Base-by-base conservation (phyloP, 176 grass and related monocot genomes). In the Zizania latifolia region DNA sequence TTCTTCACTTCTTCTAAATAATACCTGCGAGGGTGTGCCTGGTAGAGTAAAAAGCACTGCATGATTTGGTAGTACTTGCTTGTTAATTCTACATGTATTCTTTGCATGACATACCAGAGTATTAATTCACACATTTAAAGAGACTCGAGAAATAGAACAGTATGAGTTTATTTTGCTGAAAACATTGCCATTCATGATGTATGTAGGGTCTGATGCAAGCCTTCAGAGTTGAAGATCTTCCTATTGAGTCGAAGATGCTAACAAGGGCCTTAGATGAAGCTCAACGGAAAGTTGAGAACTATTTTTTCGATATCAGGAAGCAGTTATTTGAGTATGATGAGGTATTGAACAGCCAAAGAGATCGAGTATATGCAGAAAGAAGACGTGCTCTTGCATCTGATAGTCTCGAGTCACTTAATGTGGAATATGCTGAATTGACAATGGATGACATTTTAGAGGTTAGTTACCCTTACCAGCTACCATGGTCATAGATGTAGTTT, bases 361-460 rank as follows among this genome's bases (percentile, higher is more conserved):
- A 98, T 80, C 84, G 94, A 66, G 91, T 93, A 38, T 98, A 98
- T 59, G 91, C 94, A 58, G 94, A 98, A 87, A 75, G 94, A 77
- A 93, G 91, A 67, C 86, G 83, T 19, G 94, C 94, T 41, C 88
- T 98, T 80, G 62, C 88, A 79, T 98, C 91, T 33, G 84, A 89
- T 70, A 98, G 67, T 50, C 88, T 98, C n/a, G 76, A 93, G 57
- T 89, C 83, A 45, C 90, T 98, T 79, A 93, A 93, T 51, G 78
- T 91, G 37, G 94, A 98, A 78, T 98, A 98, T 69, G 94, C 94
- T 58, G 94, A 98, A 75, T 84, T 98, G 66, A 98, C 94, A 63
- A 98, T 98, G 91, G 86, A 98, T 21, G 94, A 98, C 75, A 98
- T 98, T 79, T 70, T 93, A 83, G 88, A 92, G 91, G 94, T 98